Evolutionary conservation across 495 filamentous ascomycete species (phyloP).

Genomic region (Cercophora sp.): DNA sequence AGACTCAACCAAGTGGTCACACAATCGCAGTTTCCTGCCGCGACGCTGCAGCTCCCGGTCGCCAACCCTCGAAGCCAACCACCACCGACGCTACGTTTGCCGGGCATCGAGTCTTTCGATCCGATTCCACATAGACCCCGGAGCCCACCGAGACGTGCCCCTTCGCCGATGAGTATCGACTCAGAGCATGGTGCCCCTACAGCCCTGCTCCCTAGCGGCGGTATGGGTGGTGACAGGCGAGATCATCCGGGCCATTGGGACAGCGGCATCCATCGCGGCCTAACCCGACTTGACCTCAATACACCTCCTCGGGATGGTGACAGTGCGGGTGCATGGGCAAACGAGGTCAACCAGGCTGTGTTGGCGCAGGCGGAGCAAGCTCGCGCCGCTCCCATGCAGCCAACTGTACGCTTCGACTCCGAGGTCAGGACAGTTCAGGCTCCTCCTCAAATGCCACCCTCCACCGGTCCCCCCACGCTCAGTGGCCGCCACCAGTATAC

Average conservation of each 20-base stretch:
- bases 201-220: conserved; percentile 36
- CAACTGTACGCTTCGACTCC: conserved; percentile 45
- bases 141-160: conserved; percentile 59
- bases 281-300: conserved; percentile 70
- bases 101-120: conserved; percentile 89
- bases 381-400: conserved; percentile 27
- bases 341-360: conserved; percentile 47
- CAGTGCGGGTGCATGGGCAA: conserved; percentile 47
- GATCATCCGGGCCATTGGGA: conserved; percentile 68
- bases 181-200: conserved; percentile 40
- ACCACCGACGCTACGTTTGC: conserved; percentile 55
- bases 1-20: conserved; percentile 49
- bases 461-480: conserved; percentile 3
- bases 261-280: conserved; percentile 65
- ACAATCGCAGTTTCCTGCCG: conserved; percentile 56
- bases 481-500: conserved; percentile 43
- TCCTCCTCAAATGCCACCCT: conserved; percentile 8
- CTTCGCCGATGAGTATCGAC: conserved; percentile 69
- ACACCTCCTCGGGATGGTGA: conserved; percentile 58
- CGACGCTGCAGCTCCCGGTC: conserved; percentile 51
- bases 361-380: conserved; percentile 43
- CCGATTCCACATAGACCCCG: conserved; percentile 58
- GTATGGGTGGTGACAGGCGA: conserved; percentile 54
- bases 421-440: conserved; percentile 20
- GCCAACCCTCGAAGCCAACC: conserved; percentile 35